These are phyloP conservation scores for Naganishia antarctica DNA, from an alignment of 768 basidiomycete genomes.

Conservation along the genomic window DNA sequence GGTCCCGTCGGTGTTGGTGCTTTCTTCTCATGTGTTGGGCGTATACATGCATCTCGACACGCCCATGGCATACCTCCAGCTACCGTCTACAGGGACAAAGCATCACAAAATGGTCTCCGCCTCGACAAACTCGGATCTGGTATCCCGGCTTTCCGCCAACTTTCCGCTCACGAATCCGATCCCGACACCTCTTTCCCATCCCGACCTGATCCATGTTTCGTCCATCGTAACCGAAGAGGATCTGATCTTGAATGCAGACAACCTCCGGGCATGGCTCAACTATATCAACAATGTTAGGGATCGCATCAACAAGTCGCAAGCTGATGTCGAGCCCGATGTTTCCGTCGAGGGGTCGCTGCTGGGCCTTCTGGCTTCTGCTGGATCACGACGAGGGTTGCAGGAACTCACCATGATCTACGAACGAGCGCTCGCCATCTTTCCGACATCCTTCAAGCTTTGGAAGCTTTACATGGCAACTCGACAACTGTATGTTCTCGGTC, in stretches of 20 bases:
- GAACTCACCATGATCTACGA: conserved; percentile 90
- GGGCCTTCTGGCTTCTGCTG: conserved; percentile 71
- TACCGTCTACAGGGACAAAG: too few species aligned
- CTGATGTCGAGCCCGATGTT: conserved; percentile 27
- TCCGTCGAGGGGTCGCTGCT: conserved; percentile 59
- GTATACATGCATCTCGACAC: too few species aligned
- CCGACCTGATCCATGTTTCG: conserved; percentile 65
- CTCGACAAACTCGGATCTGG: not conserved
- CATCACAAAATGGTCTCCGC: conserved; percentile 1
- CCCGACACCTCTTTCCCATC: conserved; percentile 73
- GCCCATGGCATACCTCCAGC: too few species aligned
- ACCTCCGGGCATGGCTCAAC: conserved; percentile 88
- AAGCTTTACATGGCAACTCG: conserved; percentile 81
- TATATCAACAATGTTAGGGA: conserved; percentile 75
- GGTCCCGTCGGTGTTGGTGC: too few species aligned
- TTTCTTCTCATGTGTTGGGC: too few species aligned
- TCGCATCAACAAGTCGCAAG: conserved; percentile 52
- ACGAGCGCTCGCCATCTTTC: conserved; percentile 77
- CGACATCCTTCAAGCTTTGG: conserved; percentile 91
- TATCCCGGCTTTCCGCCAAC: conserved; percentile 51
- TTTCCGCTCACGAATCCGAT: conserved; percentile 83
- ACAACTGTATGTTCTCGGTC: conserved; percentile 77
- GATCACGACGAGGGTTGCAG: conserved; percentile 70
- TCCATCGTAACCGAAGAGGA: conserved; percentile 91
- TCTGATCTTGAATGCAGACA: conserved; percentile 79